Conservation (phyloP, 1,139 yeast species). For the Maudiozyma humilis region DNA sequence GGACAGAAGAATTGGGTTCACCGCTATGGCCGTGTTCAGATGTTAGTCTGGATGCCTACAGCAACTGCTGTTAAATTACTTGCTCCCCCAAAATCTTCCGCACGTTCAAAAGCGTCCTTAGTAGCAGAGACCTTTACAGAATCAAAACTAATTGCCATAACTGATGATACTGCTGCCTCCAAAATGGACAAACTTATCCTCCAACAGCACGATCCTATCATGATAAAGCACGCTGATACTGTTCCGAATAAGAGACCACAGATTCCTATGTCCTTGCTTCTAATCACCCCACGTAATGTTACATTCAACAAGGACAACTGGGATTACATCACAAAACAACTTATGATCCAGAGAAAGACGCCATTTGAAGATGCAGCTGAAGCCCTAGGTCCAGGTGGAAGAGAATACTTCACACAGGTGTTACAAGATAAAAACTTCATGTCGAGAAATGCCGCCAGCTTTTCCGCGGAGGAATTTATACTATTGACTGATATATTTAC, state of each 20-base stretch:
- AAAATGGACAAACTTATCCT: conserved; percentile 17
- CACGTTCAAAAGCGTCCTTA: conserved; percentile 51
- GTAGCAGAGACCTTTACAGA: conserved; percentile 55
- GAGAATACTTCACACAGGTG: conserved; percentile 45
- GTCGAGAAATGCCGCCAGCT: conserved; percentile 40
- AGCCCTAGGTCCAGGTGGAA: conserved; percentile 76
- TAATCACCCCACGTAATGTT: conserved; percentile 45
- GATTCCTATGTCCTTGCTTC: conserved; percentile 39
- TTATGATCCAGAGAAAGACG: conserved; percentile 48
- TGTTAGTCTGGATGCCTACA: conserved; percentile 57
- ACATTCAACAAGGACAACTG: conserved; percentile 46
- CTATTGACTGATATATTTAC: conserved; percentile 46
- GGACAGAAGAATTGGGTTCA: conserved; percentile 70
- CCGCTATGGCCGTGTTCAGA: conserved; percentile 61
- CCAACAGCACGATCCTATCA: conserved; percentile 22
- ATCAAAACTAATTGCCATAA: conserved; percentile 42
- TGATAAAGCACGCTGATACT: conserved; percentile 14
- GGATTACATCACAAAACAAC: conserved; percentile 59
- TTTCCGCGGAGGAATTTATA: conserved; percentile 48
- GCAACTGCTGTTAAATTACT: conserved; percentile 54
- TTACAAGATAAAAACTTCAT: conserved; percentile 35
- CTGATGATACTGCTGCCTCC: conserved; percentile 26
- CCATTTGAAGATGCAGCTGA: conserved; percentile 43
- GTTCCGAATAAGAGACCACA: conserved; percentile 3
- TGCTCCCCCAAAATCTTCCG: conserved; percentile 39